Base-by-base conservation (phyloP, 352 stramenopile species). In the Phytopythium ostracodes region DNA sequence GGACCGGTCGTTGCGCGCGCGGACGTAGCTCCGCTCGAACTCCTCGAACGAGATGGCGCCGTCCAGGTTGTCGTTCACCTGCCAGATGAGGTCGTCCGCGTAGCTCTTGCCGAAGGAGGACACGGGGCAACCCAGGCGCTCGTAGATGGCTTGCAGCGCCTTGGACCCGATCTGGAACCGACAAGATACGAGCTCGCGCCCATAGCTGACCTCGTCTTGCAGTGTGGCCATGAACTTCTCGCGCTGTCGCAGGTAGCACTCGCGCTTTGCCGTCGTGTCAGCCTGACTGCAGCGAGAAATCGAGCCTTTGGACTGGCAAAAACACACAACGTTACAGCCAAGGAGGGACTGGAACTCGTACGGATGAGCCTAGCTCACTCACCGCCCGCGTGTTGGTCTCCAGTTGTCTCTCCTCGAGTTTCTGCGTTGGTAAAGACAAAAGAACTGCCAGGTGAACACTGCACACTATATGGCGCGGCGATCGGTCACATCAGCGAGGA, bases 21-120 rank as follows among this genome's bases (percentile, higher is more conserved):
- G 78, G 53, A 87, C 59, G 68, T 91, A 93, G 67, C 82, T 91
- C 18, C 70, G 73, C 38, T 89, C 79, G 52, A 91, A 92, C 67
- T 93, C 84, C 7, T 91, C 79, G 54, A 79, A 93, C 33, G 80
- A 84, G 59, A 93, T 75, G 56, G 69, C 56, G 46, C 84, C 84
- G 56, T 93, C 80, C 29, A 93, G 64, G n/a, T 71, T 79, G 62
- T 92, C 82, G 63, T 93, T 91, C 49, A 91, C 75, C 56, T 93
- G 81, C 84, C 84, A 93, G 29, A 93, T 82, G 49, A 91, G 55
- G 46, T 91, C 84, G 51, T 90, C 84, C 12, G 85, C 56, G 29
- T 77, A 72, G 50, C 68, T 75, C 38, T 76, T 83, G 27, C 71
- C 66, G 40, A 87, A 66, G 10, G 62, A 53, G 2, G 66, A 62